These are phyloP conservation scores for Cicer bijugum DNA, from an alignment of 306 rosid species.

Conservation along the genomic window DNA sequence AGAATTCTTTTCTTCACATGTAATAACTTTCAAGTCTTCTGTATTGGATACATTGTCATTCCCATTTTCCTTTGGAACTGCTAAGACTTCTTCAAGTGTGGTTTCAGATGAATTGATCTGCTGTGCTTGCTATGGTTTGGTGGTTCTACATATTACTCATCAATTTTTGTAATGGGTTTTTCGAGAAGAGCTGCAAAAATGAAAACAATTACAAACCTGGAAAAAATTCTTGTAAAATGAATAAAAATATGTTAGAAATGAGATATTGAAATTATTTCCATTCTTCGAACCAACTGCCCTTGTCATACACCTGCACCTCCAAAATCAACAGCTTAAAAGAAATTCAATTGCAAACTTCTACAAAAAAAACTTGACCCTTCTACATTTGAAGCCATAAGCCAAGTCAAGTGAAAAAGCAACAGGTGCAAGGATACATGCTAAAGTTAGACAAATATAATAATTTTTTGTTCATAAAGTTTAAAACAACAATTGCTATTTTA, in stretches of 20 bases:
- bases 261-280: slow-evolving; percentile 5
- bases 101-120: slow-evolving; percentile 52
- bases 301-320: slow-evolving; percentile 77
- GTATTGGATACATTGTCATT: slow-evolving; percentile 50
- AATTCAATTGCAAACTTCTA: slow-evolving; percentile 21
- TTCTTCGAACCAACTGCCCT: slow-evolving; percentile 67
- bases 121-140: slow-evolving; percentile 45
- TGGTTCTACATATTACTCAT: slow-evolving; percentile 38
- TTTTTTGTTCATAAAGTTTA: slow-evolving; percentile 17
- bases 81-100: slow-evolving; percentile 49
- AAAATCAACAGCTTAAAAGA: slow-evolving; percentile 19
- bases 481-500: neutral
- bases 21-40: slow-evolving; percentile 47
- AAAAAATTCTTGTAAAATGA: slow-evolving; percentile 16
- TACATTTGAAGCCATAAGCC: neutral
- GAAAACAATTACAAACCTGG: slow-evolving; percentile 36
- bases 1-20: slow-evolving; percentile 48
- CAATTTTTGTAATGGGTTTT: slow-evolving; percentile 47
- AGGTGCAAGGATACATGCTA: slow-evolving; percentile 23
- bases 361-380: slow-evolving; percentile 3
- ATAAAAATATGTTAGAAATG: slow-evolving; percentile 2
- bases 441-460: slow-evolving; percentile 24
- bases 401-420: slow-evolving; percentile 14
- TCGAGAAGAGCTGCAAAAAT: slow-evolving; percentile 54
- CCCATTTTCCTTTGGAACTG: slow-evolving; percentile 58